Percentiles rank a stretch among this genome's conserved stretches.
Conservation (phyloP, 805 yeast species). For the Candida piceae region DNA sequence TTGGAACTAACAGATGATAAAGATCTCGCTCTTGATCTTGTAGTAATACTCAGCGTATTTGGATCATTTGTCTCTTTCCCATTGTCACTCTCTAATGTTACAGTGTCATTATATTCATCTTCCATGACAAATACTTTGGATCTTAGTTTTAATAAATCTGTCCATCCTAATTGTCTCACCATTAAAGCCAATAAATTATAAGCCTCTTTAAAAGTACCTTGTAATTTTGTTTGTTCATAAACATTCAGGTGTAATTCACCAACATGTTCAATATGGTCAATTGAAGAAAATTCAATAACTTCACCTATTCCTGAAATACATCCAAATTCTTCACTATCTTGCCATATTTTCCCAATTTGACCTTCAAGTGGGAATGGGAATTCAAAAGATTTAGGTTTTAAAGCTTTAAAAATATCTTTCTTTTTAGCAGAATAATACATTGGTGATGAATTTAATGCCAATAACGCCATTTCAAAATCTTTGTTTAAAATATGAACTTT, state of each 20-base stretch:
- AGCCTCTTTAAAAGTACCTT: slow-evolving; percentile 52
- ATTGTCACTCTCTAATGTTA: not conserved
- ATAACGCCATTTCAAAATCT: slow-evolving; percentile 55
- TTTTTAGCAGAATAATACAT: slow-evolving; percentile 49
- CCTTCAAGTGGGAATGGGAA: slow-evolving; percentile 55
- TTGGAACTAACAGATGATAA: slow-evolving; percentile 15
- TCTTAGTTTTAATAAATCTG: slow-evolving; percentile 58
- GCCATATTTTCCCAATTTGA: slow-evolving; percentile 45
- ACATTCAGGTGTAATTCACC: slow-evolving; percentile 46
- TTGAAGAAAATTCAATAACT: slow-evolving; percentile 29
- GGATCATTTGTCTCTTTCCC: slow-evolving; percentile 11
- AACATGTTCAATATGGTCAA: slow-evolving; percentile 34
- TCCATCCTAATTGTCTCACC: slow-evolving; percentile 77
- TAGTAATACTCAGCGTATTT: slow-evolving; percentile 3
- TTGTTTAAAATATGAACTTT: slow-evolving; percentile 52
- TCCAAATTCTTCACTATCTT: slow-evolving; percentile 28
- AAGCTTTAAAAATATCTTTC: slow-evolving; percentile 41
- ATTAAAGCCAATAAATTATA: slow-evolving; percentile 70
- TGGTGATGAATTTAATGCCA: slow-evolving; percentile 71
- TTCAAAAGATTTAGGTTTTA: slow-evolving; percentile 38
- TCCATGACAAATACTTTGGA: slow-evolving; percentile 79
- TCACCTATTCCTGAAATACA: slow-evolving; percentile 31
- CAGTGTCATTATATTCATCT: slow-evolving; percentile 45
- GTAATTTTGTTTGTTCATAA: slow-evolving; percentile 43
- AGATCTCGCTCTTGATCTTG: slow-evolving; percentile 12